Evolutionary conservation across 768 basidiomycete species (phyloP), one percentile per base, ranked within the genome.

Genomic region (Pilatotrama ljubarskyi): DNA sequence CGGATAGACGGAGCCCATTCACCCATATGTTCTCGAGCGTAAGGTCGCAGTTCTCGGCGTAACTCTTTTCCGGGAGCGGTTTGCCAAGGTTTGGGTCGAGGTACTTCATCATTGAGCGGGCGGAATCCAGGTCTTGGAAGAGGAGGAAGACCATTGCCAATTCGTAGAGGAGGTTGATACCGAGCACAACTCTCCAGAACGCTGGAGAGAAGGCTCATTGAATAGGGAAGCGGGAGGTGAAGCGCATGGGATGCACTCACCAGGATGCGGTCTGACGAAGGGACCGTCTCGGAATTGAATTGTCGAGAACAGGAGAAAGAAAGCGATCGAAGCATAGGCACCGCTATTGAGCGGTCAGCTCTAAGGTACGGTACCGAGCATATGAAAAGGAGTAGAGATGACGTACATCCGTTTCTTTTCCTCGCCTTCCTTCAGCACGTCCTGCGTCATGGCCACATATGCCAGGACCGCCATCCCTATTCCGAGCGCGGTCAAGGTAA

Each of bases 251-350:
- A 40, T 35, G 18, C n/a, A 59, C 66, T 42, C 49, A 69, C 70
- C 68, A 60, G 92, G 92, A 72, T 95, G 92, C 0, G 92, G 92
- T 37, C 92, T 85, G 69, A 94, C 81, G 73, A 91, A 95, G 29
- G 92, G 92, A 0, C 92, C 92, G 70, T 95, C 92, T 59, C 92
- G 87, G 68, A 94, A 93, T 67, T 95, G 93, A 50, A 95, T 80
- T 82, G 90, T 88, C 26, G 89, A 90, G 74, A 93, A 94, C 61
- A 84, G 73, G 58, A 94, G 79, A 73, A 94, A 94, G 42, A 87
- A 82, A 10, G 80, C 80, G 48, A 89, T 78, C 11, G 87, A 81
- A 52, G 92, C 91, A 64, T 91, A 93, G 43, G 83, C 80, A 25
- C 92, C 92, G 50, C 91, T 93, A 36, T 29, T 4, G 2, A 53